Evolutionary conservation across 352 stramenopile genomes (phyloP), one percentile per base, ranked within the genome.

Genomic region (Pythium phragmiticola): DNA sequence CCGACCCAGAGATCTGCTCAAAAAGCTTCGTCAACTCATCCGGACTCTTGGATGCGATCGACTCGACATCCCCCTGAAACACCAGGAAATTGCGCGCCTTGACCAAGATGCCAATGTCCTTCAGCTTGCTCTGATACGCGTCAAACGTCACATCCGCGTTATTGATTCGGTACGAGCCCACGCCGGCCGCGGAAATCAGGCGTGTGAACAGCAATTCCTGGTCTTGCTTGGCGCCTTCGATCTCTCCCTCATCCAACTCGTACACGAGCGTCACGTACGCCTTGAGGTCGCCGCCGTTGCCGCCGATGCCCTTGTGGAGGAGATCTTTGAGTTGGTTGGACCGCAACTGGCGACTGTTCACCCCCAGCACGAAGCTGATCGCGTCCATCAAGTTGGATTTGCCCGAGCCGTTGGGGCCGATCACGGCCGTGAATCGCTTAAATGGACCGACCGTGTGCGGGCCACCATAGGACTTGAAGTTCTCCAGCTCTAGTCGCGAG

Each of bases 61-160:
- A 95, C 75, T 99, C 97, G 26, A 99, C 97, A 75, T 99, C 98
- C 41, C 97, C 97, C 60, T 99, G 98, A 76, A 99, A 99, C 7
- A 99, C 97, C 8, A 99, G 70, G 69, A 99, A 99, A 76, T 99
- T 99, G n/a, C 97, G 83, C 8, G 96, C 97, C 72, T 99, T 99
- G 37, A 99, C 89, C 26, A 99, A 77, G 26, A 99, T 97, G 5
- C 97, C 97, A 68, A 99, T 98, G 33, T 94, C 81, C 43, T 95
- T 91, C 5, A 99, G 83, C 52, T 89, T 84, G 9, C 77, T 71
- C 75, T 99, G 90, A 69, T 99, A 99, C 17, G 78, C 76, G 12
- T 99, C 94, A 42, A 90, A 95, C 7, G 76, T 82, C 60, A 98
- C 80, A 49, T 96, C 88, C 21, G 77, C 67, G 30, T 77, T 65